These are phyloP conservation scores for Candida awuae DNA, from an alignment of 805 yeast genomes.

Conservation along the genomic window DNA sequence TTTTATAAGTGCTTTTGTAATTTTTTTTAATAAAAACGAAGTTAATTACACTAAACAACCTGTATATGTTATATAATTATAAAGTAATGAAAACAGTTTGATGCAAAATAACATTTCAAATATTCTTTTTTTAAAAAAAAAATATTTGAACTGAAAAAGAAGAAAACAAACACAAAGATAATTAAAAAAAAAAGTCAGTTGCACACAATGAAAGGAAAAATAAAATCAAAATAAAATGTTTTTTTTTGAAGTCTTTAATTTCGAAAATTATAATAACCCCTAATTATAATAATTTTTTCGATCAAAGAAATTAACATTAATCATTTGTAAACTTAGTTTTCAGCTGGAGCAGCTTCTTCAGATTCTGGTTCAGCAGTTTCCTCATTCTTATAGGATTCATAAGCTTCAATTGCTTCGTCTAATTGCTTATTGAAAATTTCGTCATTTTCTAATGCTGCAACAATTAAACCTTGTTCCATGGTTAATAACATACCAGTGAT, in stretches of 20 bases:
- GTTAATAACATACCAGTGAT: constrained; percentile 98
- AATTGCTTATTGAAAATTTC: constrained; percentile 84
- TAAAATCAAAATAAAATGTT: constrained; percentile 4
- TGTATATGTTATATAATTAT: constrained; percentile 6
- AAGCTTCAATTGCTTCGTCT: constrained; percentile 90
- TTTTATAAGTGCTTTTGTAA: neutral
- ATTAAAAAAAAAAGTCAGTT: constrained; percentile 5
- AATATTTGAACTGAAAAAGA: constrained; percentile 1
- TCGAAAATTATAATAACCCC: too few relatives aligned
- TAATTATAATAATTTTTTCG: too few relatives aligned
- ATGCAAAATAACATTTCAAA: constrained; percentile 1
- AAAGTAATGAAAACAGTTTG: neutral
- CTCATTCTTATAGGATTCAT: constrained; percentile 73
- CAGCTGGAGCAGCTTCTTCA: constrained; percentile 7
- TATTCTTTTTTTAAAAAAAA: neutral
- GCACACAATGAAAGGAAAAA: constrained; percentile 7
- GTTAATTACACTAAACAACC: constrained; percentile 10
- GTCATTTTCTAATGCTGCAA: constrained; percentile 83
- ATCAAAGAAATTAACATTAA: too few relatives aligned
- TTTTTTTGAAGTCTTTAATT: too few relatives aligned
- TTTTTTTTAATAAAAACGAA: constrained; percentile 4
- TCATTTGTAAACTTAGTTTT: constrained; percentile 2
- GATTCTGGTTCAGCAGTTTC: constrained; percentile 11
- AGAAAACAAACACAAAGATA: constrained; percentile 7
- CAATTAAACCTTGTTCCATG: constrained; percentile 84